Base-by-base conservation (phyloP, 495 filamentous ascomycete species). In the Halenospora varia region DNA sequence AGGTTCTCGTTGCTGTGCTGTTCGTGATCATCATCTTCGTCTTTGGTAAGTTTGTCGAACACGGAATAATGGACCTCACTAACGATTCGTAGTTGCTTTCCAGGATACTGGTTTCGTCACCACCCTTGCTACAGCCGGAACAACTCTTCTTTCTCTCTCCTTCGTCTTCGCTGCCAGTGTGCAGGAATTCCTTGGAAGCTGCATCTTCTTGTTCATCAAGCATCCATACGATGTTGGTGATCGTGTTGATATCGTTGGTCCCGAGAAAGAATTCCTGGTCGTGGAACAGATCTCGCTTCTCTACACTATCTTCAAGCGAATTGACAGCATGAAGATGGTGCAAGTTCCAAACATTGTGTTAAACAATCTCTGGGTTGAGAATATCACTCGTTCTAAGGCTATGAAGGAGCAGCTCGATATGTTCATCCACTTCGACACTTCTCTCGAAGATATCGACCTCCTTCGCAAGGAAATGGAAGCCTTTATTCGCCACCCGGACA, bases 121-220 rank as follows among this genome's bases (percentile, higher is more conserved):
- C 6, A 95, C 92, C 18, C 85, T 98, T 22, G 87, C 93, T 1
- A 95, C 94, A 17, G 89, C 91, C 52, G 94, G 93, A 52, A 96
- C 93, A n/a, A 85, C 93, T 1, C 77, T 98, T 48, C 84, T 98
- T 8, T 96, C 92, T 3, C 73, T 97, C 46, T 96, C 92, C 51
- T 98, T 97, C 73, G 86, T 97, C 56, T 97, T 98, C 68, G 83
- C 91, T 17, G 84, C 84, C 60, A 97, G 92, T 3, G 85, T 87
- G 0, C 94, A 97, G 71, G 94, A 98, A 71, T 85, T 98, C 52
- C 80, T 97, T 11, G 93, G 92, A 47, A 96, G 90, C 17, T 97
- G 93, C 74, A 95, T 98, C 70, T 98, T 98, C 76, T 77, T 98
- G 3, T 97, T 98, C 67, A 89, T 97, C 78, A 98, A 98, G 73